These are phyloP conservation scores for Claviceps humidiphila DNA, from an alignment of 2,329 filamentous ascomycete genomes.

Conservation along the genomic window DNA sequence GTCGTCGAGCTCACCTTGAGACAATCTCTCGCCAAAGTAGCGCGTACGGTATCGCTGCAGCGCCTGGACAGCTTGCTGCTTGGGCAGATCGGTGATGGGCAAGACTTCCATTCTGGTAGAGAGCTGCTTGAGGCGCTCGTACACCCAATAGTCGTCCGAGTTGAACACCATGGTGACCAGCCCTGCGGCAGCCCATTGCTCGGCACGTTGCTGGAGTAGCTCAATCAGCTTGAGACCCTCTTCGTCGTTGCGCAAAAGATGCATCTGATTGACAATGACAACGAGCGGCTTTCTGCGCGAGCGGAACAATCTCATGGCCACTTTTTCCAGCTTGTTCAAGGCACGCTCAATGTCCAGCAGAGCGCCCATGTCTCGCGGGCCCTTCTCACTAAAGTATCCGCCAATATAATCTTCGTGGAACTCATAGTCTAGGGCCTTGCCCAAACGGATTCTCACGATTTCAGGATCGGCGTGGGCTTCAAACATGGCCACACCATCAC, in stretches of 20 bases:
- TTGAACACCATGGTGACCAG: conserved; percentile 91
- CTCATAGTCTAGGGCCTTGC: conserved; percentile 90
- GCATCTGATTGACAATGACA: conserved; percentile 89
- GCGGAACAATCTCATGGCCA: conserved; percentile 60
- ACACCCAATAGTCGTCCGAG: conserved; percentile 97
- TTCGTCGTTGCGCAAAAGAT: conserved; percentile 81
- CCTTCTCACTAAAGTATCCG: conserved; percentile 85
- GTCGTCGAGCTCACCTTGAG: conserved; percentile 47
- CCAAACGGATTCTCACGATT: conserved; percentile 84
- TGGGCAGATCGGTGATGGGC: conserved; percentile 70
- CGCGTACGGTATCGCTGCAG: conserved; percentile 67
- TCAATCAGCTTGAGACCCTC: conserved; percentile 90
- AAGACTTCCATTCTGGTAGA: conserved; percentile 92
- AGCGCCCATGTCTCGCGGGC: conserved; percentile 81
- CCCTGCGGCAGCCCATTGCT: conserved; percentile 89
- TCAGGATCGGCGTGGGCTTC: conserved; percentile 92
- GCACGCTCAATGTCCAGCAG: conserved; percentile 91
- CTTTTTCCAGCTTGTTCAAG: conserved; percentile 95
- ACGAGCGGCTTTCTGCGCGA: conserved; percentile 57
- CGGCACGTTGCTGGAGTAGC: conserved; percentile 85
- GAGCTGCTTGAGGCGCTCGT: conserved; percentile 83
- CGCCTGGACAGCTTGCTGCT: conserved; percentile 61
- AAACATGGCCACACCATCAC: conserved; percentile 84
- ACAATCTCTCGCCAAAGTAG: conserved; percentile 54
- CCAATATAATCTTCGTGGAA: conserved; percentile 98